phyloP scores from a whole-genome alignment of 805 yeast genomes.

The Ogataea allantospora region DNA sequence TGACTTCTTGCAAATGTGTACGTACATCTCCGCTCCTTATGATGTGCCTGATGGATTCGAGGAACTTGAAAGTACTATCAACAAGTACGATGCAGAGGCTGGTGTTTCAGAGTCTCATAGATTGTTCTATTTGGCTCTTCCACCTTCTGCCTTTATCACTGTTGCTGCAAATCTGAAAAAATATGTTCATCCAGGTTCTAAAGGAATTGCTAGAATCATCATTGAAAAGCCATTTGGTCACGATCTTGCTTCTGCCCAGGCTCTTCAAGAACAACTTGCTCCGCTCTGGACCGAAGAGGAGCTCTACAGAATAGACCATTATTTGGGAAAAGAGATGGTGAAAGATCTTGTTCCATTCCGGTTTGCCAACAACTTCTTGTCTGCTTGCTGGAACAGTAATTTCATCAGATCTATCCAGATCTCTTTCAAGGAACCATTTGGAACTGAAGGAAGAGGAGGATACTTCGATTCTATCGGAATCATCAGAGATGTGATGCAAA shows the following conservation, averaged over 20 bases:
- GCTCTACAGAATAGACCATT: conserved; percentile 93
- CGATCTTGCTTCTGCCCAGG: conserved; percentile 76
- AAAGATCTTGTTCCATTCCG: conserved; percentile 87
- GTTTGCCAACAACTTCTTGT: conserved; percentile 85
- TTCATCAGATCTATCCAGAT: conserved; percentile 80
- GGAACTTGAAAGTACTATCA: conserved; percentile 52
- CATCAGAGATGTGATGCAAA: conserved; percentile 97
- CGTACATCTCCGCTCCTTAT: conserved; percentile 77
- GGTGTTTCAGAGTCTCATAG: conserved; percentile 61
- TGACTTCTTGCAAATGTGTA: conserved; percentile 62
- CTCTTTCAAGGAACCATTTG: conserved; percentile 96
- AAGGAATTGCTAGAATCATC: conserved; percentile 76
- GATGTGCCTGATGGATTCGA: conserved; percentile 76
- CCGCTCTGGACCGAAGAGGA: conserved; percentile 92
- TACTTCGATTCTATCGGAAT: conserved; percentile 94
- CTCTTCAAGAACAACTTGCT: conserved; percentile 70
- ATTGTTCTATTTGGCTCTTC: conserved; percentile 88
- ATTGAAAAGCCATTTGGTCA: conserved; percentile 98
- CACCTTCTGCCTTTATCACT: conserved; percentile 84
- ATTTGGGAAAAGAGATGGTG: conserved; percentile 96
- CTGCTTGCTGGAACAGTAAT: conserved; percentile 85
- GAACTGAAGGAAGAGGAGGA: conserved; percentile 99
- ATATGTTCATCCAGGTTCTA: conserved; percentile 56
- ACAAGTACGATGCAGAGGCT: conserved; percentile 52
- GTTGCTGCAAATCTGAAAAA: conserved; percentile 76